Base-by-base conservation (phyloP, 2,329 filamentous ascomycete species). In the Aspergillus cejpii region DNA sequence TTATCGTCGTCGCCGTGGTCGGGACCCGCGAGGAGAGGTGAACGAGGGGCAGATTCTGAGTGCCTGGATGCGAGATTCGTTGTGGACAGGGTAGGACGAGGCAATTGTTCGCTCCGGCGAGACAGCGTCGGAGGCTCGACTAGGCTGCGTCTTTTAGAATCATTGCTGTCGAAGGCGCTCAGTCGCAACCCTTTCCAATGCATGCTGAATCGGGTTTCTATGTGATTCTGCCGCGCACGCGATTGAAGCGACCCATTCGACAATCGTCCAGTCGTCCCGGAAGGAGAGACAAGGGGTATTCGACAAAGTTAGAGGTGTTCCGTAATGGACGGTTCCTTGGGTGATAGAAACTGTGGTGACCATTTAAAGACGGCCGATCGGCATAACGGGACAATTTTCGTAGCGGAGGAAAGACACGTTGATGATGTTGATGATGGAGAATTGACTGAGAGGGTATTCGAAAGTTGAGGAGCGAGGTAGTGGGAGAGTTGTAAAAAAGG, bases 141-240 rank as follows among this genome's bases (percentile, higher is more conserved):
- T 39, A 59, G 50, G 48, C 58, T 65, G 39, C 61, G 64, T 53
- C 61, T 54, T 52, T 66, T 68, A 41, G 61, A 56, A 29, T 59
- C 57, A 53, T 51, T 60, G 49, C 53, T 54, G 51, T 68, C 62
- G 44, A 54, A 50, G 39, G 62, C 53, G 49, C 59, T 58, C 29
- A 68, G 56, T 43, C 65, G 61, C 43, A 67, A 54, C 40, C 61
- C 62, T 61, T 65, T 66, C 63, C 65, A 67, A 64, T 66, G 62
- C 65, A 68, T 68, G 54, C 58, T 59, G 52, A 53, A 46, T 37
- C 34, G 43, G 40, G 50, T 41, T 43, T 38, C 46, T 53, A 54
- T 37, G 46, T 44, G 44, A 51, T 48, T 45, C 48, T 56, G 45
- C 50, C 51, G 40, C 41, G 39, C 52, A 51, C 37, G 36, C 47